Evolutionary conservation across 164 flowering plant species (phyloP).

Genomic region (Nymphaea thermarum): DNA sequence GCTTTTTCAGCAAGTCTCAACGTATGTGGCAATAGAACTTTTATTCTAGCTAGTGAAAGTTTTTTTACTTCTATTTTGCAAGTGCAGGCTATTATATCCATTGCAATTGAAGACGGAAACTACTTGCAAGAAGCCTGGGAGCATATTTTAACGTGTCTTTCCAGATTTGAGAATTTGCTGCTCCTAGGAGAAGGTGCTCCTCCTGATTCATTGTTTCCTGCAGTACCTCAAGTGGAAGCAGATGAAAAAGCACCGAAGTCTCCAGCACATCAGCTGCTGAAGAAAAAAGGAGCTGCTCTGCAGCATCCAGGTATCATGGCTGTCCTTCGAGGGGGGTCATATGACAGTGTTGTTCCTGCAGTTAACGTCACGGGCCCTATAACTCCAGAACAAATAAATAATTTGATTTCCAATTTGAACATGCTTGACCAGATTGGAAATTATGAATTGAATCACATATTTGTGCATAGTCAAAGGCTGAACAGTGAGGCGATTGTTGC

Average conservation of each 20-base stretch:
- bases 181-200: constrained; percentile 96
- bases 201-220: constrained; percentile 81
- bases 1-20: no score
- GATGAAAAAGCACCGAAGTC: constrained; percentile 60
- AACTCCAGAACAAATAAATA: constrained; percentile 77
- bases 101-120: constrained; percentile 96
- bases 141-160: constrained; percentile 90
- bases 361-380: constrained; percentile 47
- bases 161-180: constrained; percentile 93
- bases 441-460: constrained; percentile 92
- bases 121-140: constrained; percentile 97
- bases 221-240: constrained; percentile 39
- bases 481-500: constrained; percentile 95
- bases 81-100: constrained; percentile 76
- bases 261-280: constrained; percentile 42
- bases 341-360: constrained; percentile 69
- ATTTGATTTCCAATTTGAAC: constrained; percentile 83
- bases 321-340: constrained; percentile 96
- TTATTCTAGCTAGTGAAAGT: not conserved
- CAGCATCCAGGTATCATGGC: constrained; percentile 89
- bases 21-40: not conserved
- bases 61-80: not conserved
- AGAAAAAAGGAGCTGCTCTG: constrained; percentile 64
- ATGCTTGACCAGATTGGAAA: constrained; percentile 93
- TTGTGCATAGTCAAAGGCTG: constrained; percentile 94